Evolutionary conservation across 495 filamentous ascomycete species (phyloP), one percentile per base, ranked within the genome.

Genomic region (Penicillium lividum): DNA sequence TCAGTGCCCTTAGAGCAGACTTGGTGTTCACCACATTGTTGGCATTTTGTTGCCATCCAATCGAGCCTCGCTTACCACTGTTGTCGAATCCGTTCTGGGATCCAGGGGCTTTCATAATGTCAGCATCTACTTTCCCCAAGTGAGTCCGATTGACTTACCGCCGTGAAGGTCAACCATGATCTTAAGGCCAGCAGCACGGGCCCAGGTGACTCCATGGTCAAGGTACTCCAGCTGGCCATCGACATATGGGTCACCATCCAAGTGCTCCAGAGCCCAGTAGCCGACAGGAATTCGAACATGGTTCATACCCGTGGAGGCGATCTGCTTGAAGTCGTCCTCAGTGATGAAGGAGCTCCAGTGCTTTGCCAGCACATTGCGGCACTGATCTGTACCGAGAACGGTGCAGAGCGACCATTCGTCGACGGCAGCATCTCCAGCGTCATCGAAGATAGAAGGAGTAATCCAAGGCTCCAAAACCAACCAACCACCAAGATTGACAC

Each of bases 1-100:
- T 79, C 29, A 93, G 76, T 11, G 63, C 76, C n/a, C 78, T 53
- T 27, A 91, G 73, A 11, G 87, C 86, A 27, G 70, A 67, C 40
- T 89, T 59, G 0, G 87, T 89, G 43, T 83, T 70, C 3, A 72
- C 43, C 10, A 86, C 80, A 10, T 78, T 87, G 61, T 82, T 65
- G 16, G 38, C 13, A 15, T 81, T 84, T 40, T 78, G 69, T 54
- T 81, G 80, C 89, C 89, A 92, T 10, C 80, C 63, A 42, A 92
- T 81, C 6, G 73, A 55, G n/a, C 87, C 90, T 59, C 81, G 81
- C 53, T 77, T 76, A 8, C 89, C 89, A 45, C 79, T 84, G 70
- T 92, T 91, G 68, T 91, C 91, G 68, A 91, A 92, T 16, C 90
- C 90, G 62, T 93, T 93, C 67, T 93, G 90, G 27, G 84, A 89